Evolutionary conservation across 2,329 filamentous ascomycete genomes (phyloP).

Genomic region (Teratosphaeria destructans): DNA sequence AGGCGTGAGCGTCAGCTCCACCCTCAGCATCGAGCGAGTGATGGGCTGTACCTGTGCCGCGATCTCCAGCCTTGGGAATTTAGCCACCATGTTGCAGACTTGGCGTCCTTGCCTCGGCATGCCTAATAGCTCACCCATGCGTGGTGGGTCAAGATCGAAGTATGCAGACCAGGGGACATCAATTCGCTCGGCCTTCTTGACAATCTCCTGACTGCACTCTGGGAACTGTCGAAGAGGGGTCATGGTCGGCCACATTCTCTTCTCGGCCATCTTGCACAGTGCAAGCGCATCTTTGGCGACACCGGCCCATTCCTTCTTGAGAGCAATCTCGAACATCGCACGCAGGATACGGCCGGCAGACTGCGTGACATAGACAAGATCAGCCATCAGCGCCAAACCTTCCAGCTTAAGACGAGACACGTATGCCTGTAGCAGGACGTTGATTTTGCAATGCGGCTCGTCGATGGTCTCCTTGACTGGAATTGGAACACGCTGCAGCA

Average conservation of each 20-base stretch:
- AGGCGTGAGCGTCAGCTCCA: slow-evolving; percentile 83
- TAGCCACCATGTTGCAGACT: slow-evolving; percentile 77
- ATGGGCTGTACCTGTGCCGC: slow-evolving; percentile 91
- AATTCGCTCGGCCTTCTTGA: slow-evolving; percentile 88
- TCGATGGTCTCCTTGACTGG: slow-evolving; percentile 97
- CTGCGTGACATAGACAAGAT: slow-evolving; percentile 97
- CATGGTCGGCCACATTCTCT: slow-evolving; percentile 99
- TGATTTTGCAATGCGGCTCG: slow-evolving; percentile 95
- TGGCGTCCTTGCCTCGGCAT: slow-evolving; percentile 78
- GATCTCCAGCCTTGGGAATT: slow-evolving; percentile 86
- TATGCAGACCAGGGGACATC: slow-evolving; percentile 90
- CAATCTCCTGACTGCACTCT: slow-evolving; percentile 68
- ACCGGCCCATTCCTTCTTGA: slow-evolving; percentile 91
- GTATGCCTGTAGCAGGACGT: slow-evolving; percentile 90
- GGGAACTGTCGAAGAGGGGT: slow-evolving; percentile 86
- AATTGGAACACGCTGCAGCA: slow-evolving; percentile 81
- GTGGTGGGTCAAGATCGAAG: slow-evolving; percentile 90
- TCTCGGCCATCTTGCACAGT: slow-evolving; percentile 98
- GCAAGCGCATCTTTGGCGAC: slow-evolving; percentile 88
- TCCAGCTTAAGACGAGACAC: slow-evolving; percentile 92
- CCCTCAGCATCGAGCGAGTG: slow-evolving; percentile 81
- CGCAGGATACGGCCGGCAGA: slow-evolving; percentile 92
- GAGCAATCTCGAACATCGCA: slow-evolving; percentile 91
- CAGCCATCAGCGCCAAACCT: slow-evolving; percentile 90
- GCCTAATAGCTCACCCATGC: slow-evolving; percentile 89